A percentile compares a stretch with the other conserved stretches of the same genome.
Conservation (phyloP, 1,139 yeast species). For the Hemisphaericaspora xylanilytica region DNA sequence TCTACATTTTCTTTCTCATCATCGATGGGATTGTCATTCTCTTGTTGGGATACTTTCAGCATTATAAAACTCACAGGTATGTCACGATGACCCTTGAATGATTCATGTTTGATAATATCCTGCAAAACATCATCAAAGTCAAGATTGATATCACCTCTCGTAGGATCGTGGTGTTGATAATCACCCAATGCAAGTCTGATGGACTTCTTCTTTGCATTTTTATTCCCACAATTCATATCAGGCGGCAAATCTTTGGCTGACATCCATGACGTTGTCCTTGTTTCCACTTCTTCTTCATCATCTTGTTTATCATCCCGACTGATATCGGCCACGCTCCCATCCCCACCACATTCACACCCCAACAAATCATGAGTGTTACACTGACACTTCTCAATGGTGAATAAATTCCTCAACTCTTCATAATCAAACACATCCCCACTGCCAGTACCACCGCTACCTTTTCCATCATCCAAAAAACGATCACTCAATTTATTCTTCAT, state of each 20-base stretch:
- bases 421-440: slow-evolving; percentile 51
- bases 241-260: slow-evolving; percentile 37
- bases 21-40: neutral
- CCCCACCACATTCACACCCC: slow-evolving; percentile 66
- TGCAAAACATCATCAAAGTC: slow-evolving; percentile 12
- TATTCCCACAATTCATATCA: slow-evolving; percentile 9
- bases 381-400: slow-evolving; percentile 54
- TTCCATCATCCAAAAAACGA: slow-evolving; percentile 62
- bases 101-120: slow-evolving; percentile 9
- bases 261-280: slow-evolving; percentile 32
- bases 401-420: slow-evolving; percentile 71
- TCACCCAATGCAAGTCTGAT: slow-evolving; percentile 59
- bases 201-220: slow-evolving; percentile 36
- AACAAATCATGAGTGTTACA: slow-evolving; percentile 85
- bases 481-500: slow-evolving; percentile 81
- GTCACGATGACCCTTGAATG: slow-evolving; percentile 5
- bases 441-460: slow-evolving; percentile 29
- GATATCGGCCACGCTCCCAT: slow-evolving; percentile 16
- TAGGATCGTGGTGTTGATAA: slow-evolving; percentile 65
- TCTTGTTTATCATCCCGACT: slow-evolving; percentile 11
- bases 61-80: slow-evolving; percentile 12
- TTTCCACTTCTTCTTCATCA: slow-evolving; percentile 10
- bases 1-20: neutral
- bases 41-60: slow-evolving; percentile 9
- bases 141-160: slow-evolving; percentile 8